Evolutionary conservation across 2,329 filamentous ascomycete species (phyloP).

Genomic region (Trichoderma atroviride): DNA sequence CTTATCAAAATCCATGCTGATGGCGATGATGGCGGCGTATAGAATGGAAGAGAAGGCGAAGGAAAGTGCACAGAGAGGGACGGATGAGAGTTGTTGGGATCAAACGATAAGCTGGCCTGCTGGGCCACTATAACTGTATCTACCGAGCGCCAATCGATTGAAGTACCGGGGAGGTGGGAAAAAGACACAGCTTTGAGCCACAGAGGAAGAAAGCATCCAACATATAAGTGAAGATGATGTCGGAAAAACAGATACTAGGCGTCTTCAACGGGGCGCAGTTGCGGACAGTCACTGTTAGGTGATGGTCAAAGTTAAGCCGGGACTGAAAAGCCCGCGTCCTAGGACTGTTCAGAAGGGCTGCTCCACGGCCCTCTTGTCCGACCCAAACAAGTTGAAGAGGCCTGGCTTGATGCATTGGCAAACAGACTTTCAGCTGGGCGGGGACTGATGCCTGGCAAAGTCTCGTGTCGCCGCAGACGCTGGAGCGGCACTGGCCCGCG

Average conservation of each 20-base stretch:
- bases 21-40: not conserved
- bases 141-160: conserved; percentile 1
- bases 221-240: not conserved
- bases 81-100: not conserved
- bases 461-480: conserved; percentile 9
- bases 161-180: not conserved
- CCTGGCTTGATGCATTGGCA: not conserved
- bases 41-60: not conserved
- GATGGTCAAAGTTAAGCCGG: not conserved
- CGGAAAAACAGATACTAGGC: not conserved
- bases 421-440: conserved; percentile 20
- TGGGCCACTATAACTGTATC: conserved; percentile 11
- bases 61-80: not conserved
- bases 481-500: not conserved
- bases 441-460: conserved; percentile 25
- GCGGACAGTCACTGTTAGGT: not conserved
- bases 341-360: not conserved
- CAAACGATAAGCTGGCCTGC: not conserved
- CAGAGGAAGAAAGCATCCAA: not conserved
- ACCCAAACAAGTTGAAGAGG: not conserved
- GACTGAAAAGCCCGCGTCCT: not conserved
- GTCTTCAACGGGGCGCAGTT: conserved; percentile 8
- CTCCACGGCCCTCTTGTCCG: not conserved
- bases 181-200: not conserved
- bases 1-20: conserved; percentile 42